Evolutionary conservation across 148 eudicot genomes (phyloP), one percentile per base, ranked within the genome.

Genomic region (Chenopodium quinoa): DNA sequence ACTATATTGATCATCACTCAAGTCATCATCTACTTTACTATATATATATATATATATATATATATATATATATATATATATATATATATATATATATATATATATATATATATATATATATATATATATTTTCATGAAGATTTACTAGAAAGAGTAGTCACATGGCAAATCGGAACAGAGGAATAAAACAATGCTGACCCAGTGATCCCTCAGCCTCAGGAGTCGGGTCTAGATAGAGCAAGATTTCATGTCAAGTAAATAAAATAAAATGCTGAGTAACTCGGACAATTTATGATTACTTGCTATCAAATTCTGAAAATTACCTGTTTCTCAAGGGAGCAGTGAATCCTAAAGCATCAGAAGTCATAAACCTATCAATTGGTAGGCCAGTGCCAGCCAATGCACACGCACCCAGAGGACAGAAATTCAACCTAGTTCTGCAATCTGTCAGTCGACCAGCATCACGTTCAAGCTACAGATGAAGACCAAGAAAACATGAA

Each of bases 351-450:
- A 97, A 80, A 82, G 95, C 98, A 60, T 91, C 84, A 77, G 99
- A 91, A 76, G 99, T 97, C 91, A 91, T 92, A 85, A 97, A 92
- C 84, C 99, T 90, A 84, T 97, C 98, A 76, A 97, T 97, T 44
- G 98, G 97, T 83, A 97, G 90, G 79, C 99, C 98, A 74, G 99
- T 97, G 44, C 99, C 99, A 82, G 99, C 99, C 86, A 97, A 84
- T 40, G 99, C 99, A 88, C 99, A 97, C 52, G 99, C 99, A 87
- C 99, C 99, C 78, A 97, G 84, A 50, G 99, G 99, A 79, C 93
- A 89, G 86, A 90, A 92, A 87, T 97, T 97, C 88, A 97, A 76
- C 83, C 99, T 89, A 69, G 78, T 90, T 86, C 90, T 90, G 84
- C 99, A 97, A 87, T 97, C 98, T 78, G 65, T 78, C 77, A 97